Percentiles rank a stretch among this genome's conserved stretches.
Evolutionary conservation across 495 filamentous ascomycete genomes (phyloP).

Genomic region (Echria macrotheca): DNA sequence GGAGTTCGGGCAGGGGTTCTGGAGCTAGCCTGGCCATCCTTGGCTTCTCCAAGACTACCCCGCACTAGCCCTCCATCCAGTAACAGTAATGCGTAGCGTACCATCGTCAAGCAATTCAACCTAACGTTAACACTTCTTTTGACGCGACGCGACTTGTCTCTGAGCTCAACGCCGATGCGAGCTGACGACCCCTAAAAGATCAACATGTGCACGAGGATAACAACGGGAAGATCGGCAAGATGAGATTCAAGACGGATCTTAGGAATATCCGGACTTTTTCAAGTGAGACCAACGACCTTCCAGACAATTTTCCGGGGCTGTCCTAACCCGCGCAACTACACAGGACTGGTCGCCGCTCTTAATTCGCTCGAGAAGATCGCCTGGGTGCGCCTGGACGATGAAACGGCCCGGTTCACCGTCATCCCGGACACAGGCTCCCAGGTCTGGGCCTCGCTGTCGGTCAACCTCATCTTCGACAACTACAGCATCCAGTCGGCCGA

Average conservation of each 20-base stretch:
- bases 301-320: no score
- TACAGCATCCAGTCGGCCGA: slow-evolving; percentile 83
- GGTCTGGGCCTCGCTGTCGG: slow-evolving; percentile 76
- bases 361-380: slow-evolving; percentile 84
- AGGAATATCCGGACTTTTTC: slow-evolving; percentile 78
- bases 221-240: no score
- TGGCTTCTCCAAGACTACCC: no score
- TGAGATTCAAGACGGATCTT: slow-evolving; percentile 79
- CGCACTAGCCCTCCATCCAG: neutral
- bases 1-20: neutral
- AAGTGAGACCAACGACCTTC: slow-evolving; percentile 46
- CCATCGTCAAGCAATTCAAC: neutral
- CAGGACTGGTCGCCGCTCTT: slow-evolving; percentile 81
- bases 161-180: neutral
- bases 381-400: slow-evolving; percentile 84
- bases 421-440: slow-evolving; percentile 90
- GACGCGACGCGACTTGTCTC: slow-evolving; percentile 7
- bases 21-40: no score
- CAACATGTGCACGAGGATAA: neutral
- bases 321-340: no score
- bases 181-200: neutral
- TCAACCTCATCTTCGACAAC: slow-evolving; percentile 82
- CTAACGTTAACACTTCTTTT: neutral
- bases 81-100: no score
- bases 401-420: slow-evolving; percentile 86